These are phyloP conservation scores for Alternaria longipes DNA, from an alignment of 2,329 filamentous ascomycete genomes.

Conservation along the genomic window DNA sequence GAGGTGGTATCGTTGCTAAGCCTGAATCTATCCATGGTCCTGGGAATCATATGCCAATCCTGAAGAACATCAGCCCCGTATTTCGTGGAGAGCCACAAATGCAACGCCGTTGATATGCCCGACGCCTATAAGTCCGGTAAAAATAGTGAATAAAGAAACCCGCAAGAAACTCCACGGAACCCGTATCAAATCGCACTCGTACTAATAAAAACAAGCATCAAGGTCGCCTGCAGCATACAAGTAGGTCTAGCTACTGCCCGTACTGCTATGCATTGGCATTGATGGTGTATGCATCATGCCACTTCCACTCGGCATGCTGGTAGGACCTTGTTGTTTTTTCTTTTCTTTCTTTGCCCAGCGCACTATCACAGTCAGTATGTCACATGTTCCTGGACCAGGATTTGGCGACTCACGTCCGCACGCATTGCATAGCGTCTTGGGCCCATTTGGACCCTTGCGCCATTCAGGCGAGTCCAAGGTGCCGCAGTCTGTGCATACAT, in stretches of 20 bases:
- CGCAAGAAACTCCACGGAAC: constrained; percentile 1
- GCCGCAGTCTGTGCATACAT: constrained; percentile 95
- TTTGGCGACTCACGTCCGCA: constrained; percentile 74
- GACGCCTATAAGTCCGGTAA: constrained; percentile 1
- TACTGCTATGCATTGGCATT: constrained; percentile 43
- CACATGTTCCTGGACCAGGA: not conserved
- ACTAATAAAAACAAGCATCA: not conserved
- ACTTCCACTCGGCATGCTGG: constrained; percentile 23
- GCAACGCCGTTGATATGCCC: constrained; percentile 16
- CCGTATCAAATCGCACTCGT: not conserved
- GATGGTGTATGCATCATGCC: constrained; percentile 33
- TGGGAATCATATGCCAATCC: constrained; percentile 9
- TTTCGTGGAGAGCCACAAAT: not conserved
- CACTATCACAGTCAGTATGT: constrained; percentile 52
- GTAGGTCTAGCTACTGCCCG: constrained; percentile 37
- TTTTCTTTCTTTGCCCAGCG: constrained; percentile 78
- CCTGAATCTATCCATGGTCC: constrained; percentile 9
- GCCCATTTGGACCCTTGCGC: constrained; percentile 91
- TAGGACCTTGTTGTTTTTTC: constrained; percentile 61
- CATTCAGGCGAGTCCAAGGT: constrained; percentile 95
- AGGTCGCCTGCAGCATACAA: not conserved
- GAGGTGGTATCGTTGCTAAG: constrained; percentile 13
- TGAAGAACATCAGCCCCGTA: not conserved
- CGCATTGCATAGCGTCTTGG: constrained; percentile 95
- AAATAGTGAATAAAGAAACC: not conserved